phyloP scores from a whole-genome alignment of 192 early-diverging fungal species.

The Coemansia sp. region DNA sequence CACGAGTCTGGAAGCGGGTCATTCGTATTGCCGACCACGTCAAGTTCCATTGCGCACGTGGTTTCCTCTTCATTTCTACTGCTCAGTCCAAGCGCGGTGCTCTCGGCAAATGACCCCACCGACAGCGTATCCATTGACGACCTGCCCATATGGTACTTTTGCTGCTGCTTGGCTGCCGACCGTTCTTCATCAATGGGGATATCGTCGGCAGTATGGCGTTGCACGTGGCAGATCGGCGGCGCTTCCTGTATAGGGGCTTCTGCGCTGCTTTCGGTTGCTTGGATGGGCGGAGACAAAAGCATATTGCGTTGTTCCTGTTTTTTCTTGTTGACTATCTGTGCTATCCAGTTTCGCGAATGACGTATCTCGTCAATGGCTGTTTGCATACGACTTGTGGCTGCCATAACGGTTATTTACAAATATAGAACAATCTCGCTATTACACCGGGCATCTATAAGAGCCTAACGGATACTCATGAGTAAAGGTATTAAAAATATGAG shows the following conservation, averaged over 20 bases:
- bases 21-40: background rate
- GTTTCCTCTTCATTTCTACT: background rate
- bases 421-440: too few species aligned
- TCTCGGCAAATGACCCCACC: background rate
- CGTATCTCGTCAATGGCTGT: conserved; percentile 19
- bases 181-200: background rate
- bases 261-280: background rate
- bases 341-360: conserved; percentile 22
- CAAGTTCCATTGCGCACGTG: background rate
- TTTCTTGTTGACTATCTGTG: conserved; percentile 8
- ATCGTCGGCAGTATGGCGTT: background rate
- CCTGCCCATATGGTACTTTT: background rate
- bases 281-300: background rate
- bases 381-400: conserved; percentile 14
- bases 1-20: background rate
- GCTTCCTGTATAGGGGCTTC: background rate
- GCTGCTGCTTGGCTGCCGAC: background rate
- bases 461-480: too few species aligned
- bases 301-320: background rate
- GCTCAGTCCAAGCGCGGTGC: background rate
- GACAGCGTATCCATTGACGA: background rate
- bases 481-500: background rate
- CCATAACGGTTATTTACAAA: background rate
- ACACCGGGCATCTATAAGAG: too few species aligned
- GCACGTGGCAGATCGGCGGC: conserved; percentile 4